Percentiles rank a stretch among this genome's conserved stretches.
Conservation (phyloP, 2,329 filamentous ascomycete genomes). For the Calonectria henricotiae region DNA sequence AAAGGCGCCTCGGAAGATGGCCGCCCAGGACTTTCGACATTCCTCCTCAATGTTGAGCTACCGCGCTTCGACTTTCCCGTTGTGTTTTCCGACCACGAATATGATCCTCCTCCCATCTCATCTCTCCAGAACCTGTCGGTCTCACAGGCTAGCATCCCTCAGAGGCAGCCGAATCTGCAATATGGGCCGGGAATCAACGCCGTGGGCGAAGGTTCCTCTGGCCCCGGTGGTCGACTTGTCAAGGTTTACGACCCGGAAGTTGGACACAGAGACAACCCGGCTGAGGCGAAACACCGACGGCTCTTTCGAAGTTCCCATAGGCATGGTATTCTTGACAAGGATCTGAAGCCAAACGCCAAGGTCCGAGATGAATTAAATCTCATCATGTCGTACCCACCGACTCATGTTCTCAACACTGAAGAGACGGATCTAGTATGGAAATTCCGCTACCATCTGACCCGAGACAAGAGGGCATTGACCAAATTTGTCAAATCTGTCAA, state of each 20-base stretch:
- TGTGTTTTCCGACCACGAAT: constrained; percentile 95
- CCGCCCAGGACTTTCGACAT: constrained; percentile 70
- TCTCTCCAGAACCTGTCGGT: constrained; percentile 73
- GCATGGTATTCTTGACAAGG: constrained; percentile 94
- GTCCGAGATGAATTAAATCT: constrained; percentile 93
- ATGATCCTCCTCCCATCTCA: constrained; percentile 87
- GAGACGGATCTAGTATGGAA: constrained; percentile 99
- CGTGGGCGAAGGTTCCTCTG: constrained; percentile 68
- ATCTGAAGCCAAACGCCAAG: constrained; percentile 96
- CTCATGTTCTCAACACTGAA: constrained; percentile 87
- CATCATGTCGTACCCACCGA: constrained; percentile 94
- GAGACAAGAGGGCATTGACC: constrained; percentile 92
- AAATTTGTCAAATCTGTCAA: constrained; percentile 99
- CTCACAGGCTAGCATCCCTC: constrained; percentile 79
- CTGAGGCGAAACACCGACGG: constrained; percentile 93
- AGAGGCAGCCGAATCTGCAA: constrained; percentile 89
- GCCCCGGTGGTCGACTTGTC: constrained; percentile 76
- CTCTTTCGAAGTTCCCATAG: constrained; percentile 91
- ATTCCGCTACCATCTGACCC: constrained; percentile 93
- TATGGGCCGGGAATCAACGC: constrained; percentile 91
- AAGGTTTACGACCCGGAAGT: constrained; percentile 95
- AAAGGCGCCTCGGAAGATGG: constrained; percentile 62
- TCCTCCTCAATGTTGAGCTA: constrained; percentile 91
- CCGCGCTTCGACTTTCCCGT: constrained; percentile 96
- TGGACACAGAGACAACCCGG: constrained; percentile 90